Evolutionary conservation across 768 basidiomycete genomes (phyloP), one percentile per base, ranked within the genome.

Genomic region (Artomyces pyxidatus): DNA sequence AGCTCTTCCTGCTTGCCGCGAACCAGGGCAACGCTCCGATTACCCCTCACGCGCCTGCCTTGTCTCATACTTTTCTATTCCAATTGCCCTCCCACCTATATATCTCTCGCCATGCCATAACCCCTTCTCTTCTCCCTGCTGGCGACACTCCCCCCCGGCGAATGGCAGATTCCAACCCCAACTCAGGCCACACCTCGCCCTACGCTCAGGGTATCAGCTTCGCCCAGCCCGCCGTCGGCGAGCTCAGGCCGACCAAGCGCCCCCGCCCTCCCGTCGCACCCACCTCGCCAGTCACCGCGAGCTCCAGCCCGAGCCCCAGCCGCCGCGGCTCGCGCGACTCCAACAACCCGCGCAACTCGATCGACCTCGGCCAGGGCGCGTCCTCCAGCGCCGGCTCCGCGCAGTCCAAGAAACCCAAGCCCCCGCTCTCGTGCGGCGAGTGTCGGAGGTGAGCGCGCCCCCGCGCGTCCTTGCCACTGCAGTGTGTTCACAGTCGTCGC

Each of bases 361-460:
- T n/a, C n/a, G n/a, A n/a, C n/a, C n/a, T n/a, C n/a, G n/a, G n/a
- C n/a, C n/a, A n/a, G n/a, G n/a, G n/a, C n/a, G 32, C 6, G 32
- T 35, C 32, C 32, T 35, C 32, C 5, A 35, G 32, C 32, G 5
- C 32, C 37, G 43, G 62, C n/a, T n/a, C n/a, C 50, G 50, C 11
- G 22, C 12, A 41, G 39, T n/a, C 3, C 16, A 21, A 21, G 14
- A 41, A 48, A 12, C 22, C 14, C 14, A 46, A 38, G 50, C 10
- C 44, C 23, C 29, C 41, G 42, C 25, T 45, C n/a, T 38, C 44
- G 19, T 50, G 42, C 17, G 37, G 26, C 16, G 26, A 28, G 37
- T 45, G 42, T 28, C n/a, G 23, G 12, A 42, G 37, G 37, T 50
- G 30, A 9, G 26, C 19, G 2, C 16, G 17, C 22, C n/a, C 4